Percentiles rank a stretch among this genome's conserved stretches.
phyloP scores from a whole-genome alignment of 192 early-diverging fungal species.

The Podila clonocystis region DNA sequence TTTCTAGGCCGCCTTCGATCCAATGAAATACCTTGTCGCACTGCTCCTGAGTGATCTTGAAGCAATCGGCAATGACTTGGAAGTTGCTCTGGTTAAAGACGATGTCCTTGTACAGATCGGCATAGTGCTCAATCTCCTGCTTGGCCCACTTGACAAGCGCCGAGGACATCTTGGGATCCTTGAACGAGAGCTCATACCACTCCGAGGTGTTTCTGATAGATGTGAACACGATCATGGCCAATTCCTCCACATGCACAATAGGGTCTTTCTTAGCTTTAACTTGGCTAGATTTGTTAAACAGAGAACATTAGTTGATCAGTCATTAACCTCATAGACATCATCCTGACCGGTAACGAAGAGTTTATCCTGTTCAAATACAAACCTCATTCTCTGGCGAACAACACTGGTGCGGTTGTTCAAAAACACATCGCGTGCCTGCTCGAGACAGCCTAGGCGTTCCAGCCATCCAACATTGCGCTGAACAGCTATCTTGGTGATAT shows the following conservation, averaged over 20 bases:
- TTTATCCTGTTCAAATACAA: conserved; percentile 7
- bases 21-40: conserved; percentile 70
- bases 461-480: conserved; percentile 84
- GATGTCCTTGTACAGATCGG: conserved; percentile 86
- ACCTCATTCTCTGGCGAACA: conserved; percentile 81
- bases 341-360: no score
- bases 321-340: no score
- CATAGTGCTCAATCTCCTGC: conserved; percentile 86
- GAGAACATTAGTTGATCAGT: no score
- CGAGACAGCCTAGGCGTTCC: conserved; percentile 77
- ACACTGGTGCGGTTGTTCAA: conserved; percentile 78
- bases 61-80: conserved; percentile 85
- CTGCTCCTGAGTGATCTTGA: conserved; percentile 79
- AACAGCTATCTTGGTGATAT: conserved; percentile 83
- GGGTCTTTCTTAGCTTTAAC: conserved; percentile 93
- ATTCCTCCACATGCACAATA: conserved; percentile 82
- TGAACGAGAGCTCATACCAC: conserved; percentile 93
- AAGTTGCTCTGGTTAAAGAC: conserved; percentile 87
- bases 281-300: conserved; percentile 60
- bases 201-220: conserved; percentile 95
- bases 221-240: conserved; percentile 89
- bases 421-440: conserved; percentile 91
- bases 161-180: conserved; percentile 88
- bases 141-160: conserved; percentile 95
- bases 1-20: neutral